phyloP scores from a whole-genome alignment of 192 early-diverging fungal genomes.

The Coemansia sp. region DNA sequence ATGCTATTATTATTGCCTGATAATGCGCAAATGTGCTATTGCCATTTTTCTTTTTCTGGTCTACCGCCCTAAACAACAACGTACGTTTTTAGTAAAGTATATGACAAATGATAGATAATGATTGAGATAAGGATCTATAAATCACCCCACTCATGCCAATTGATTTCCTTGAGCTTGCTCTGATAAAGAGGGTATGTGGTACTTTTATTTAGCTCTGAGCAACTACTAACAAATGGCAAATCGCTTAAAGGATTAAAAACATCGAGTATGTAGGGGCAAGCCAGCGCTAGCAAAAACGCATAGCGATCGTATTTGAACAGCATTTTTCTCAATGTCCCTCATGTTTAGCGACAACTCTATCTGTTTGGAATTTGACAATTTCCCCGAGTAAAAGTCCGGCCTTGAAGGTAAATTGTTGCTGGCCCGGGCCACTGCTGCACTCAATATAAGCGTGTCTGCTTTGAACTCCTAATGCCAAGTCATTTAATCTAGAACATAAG shows the following conservation, averaged over 20 bases:
- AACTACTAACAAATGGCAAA: background rate
- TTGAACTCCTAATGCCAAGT: too few relatives aligned
- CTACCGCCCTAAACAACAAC: too few relatives aligned
- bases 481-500: too few relatives aligned
- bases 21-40: background rate
- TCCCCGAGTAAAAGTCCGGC: background rate
- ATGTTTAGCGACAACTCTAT: background rate
- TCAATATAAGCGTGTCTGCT: too few relatives aligned
- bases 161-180: background rate
- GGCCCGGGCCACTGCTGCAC: too few relatives aligned
- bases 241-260: background rate
- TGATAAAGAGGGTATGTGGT: background rate
- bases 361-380: background rate
- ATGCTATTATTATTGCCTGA: background rate
- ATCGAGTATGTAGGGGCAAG: background rate
- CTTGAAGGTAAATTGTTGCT: too few relatives aligned
- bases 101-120: background rate
- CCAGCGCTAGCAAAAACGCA: background rate
- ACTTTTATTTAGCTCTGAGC: background rate
- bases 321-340: background rate
- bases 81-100: background rate
- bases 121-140: background rate
- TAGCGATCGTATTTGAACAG: background rate
- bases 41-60: background rate
- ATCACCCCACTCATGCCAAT: background rate